Evolutionary conservation across 2,329 filamentous ascomycete genomes (phyloP).

Genomic region (Fusarium graminum): DNA sequence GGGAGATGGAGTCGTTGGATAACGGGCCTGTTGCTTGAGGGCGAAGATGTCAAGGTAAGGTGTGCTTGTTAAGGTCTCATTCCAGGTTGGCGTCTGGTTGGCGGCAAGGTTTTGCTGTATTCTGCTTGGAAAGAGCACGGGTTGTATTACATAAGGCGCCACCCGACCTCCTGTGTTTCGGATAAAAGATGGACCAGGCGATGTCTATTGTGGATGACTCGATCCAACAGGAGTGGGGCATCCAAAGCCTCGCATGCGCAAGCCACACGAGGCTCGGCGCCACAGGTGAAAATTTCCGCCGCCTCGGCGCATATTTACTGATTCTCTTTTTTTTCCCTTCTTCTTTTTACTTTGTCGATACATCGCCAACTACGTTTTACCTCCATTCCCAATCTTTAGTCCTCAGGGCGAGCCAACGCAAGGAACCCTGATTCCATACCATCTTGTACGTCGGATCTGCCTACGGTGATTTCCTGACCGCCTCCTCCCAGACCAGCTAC

Average conservation of each 20-base stretch:
- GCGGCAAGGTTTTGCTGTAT: slow-evolving; percentile 59
- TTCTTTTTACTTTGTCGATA: slow-evolving; percentile 32
- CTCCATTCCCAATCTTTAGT: slow-evolving; percentile 34
- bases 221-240: neutral
- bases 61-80: slow-evolving; percentile 57
- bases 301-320: slow-evolving; percentile 25
- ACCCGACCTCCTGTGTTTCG: slow-evolving; percentile 31
- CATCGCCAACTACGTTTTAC: slow-evolving; percentile 34
- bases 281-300: slow-evolving; percentile 46
- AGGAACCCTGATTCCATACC: slow-evolving; percentile 65
- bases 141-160: slow-evolving; percentile 52
- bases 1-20: slow-evolving; percentile 48
- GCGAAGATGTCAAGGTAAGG: slow-evolving; percentile 46
- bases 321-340: slow-evolving; percentile 39
- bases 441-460: slow-evolving; percentile 24
- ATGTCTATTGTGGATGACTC: neutral
- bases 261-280: slow-evolving; percentile 42
- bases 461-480: neutral
- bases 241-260: slow-evolving; percentile 10
- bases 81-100: slow-evolving; percentile 56
- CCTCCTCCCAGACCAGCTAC: slow-evolving; percentile 6
- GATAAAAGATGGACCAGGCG: slow-evolving; percentile 38
- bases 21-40: slow-evolving; percentile 43
- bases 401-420: slow-evolving; percentile 71
- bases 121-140: slow-evolving; percentile 45